Evolutionary conservation across 2,329 filamentous ascomycete genomes (phyloP), one percentile per base, ranked within the genome.

Genomic region (Fusarium udum): DNA sequence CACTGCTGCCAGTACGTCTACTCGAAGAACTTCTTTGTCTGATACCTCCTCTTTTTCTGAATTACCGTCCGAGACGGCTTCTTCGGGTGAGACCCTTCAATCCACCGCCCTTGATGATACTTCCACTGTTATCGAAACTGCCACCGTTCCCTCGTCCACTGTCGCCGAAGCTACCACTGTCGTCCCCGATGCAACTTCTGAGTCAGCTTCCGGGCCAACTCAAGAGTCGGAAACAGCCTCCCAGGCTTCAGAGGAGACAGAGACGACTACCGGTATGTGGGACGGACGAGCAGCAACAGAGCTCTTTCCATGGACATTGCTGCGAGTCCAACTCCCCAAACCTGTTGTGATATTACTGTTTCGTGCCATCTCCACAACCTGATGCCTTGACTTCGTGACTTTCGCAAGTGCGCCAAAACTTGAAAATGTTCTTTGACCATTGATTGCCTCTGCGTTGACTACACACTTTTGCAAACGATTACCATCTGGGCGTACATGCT

Each of bases 1-100:
- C 71, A 73, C 71, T 73, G 72, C 77, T 75, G 73, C 79, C 73
- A 78, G 80, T 81, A 82, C 78, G 80, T 82, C 78, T 71, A 62
- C 52, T 58, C 72, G 67, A 72, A 67, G 61, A 67, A 76, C 67
- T 71, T 80, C 77, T 76, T 75, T 74, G 73, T 74, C 74, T 73
- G 73, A 73, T 69, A 65, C 73, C 58, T 75, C 79, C 64, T 78
- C 76, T 69, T 63, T 78, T 78, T 67, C 76, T 77, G 66, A 77
- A 63, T 77, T 76, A 43, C 64, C 75, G 71, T 78, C 77, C 51
- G 71, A 76, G 58, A 74, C 76, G 75, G 63, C 62, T 64, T 73
- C 74, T 73, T 68, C 77, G 66, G 73, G 72, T 76, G 75, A 75
- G 69, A 77, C 69, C 57, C 56, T 60, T 59, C 57, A 71, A 55